Percentiles rank a stretch among this genome's conserved stretches.
Conservation (phyloP, 495 filamentous ascomycete genomes). For the Hypoxylon intermedium region DNA sequence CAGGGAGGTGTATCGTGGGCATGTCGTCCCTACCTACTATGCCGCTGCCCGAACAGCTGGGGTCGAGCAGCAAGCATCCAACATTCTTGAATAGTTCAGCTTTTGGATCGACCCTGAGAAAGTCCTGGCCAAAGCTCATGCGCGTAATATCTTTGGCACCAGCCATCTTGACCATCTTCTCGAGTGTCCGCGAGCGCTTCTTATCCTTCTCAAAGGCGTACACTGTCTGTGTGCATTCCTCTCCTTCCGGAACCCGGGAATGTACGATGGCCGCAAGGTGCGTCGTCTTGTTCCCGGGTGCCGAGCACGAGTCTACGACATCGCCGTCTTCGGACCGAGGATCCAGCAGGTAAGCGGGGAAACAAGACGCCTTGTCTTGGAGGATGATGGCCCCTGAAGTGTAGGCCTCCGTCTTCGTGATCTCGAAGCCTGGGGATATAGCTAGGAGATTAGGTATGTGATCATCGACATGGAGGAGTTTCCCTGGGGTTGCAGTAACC, state of each 20-base stretch:
- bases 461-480: slow-evolving; percentile 66
- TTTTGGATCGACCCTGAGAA: slow-evolving; percentile 72
- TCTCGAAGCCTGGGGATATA: slow-evolving; percentile 69
- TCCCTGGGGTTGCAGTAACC: slow-evolving; percentile 42
- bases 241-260: slow-evolving; percentile 39
- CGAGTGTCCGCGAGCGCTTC: slow-evolving; percentile 70
- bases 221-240: slow-evolving; percentile 51
- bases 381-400: slow-evolving; percentile 78
- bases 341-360: slow-evolving; percentile 85
- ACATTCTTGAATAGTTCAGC: slow-evolving; percentile 62
- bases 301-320: slow-evolving; percentile 87
- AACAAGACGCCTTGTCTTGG: slow-evolving; percentile 97
- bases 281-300: slow-evolving; percentile 97
- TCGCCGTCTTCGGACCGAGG: slow-evolving; percentile 66
- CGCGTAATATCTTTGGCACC: slow-evolving; percentile 69
- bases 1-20: slow-evolving; percentile 63
- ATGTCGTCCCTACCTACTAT: slow-evolving; percentile 87
- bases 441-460: slow-evolving; percentile 86
- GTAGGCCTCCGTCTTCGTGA: slow-evolving; percentile 75
- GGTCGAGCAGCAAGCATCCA: slow-evolving; percentile 81
- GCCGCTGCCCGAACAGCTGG: slow-evolving; percentile 91
- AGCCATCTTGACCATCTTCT: slow-evolving; percentile 82
- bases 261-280: slow-evolving; percentile 80
- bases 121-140: slow-evolving; percentile 76
- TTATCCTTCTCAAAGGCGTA: slow-evolving; percentile 76